Conservation (phyloP, 495 filamentous ascomycete genomes). For the Penicillium ochrochloron region DNA sequence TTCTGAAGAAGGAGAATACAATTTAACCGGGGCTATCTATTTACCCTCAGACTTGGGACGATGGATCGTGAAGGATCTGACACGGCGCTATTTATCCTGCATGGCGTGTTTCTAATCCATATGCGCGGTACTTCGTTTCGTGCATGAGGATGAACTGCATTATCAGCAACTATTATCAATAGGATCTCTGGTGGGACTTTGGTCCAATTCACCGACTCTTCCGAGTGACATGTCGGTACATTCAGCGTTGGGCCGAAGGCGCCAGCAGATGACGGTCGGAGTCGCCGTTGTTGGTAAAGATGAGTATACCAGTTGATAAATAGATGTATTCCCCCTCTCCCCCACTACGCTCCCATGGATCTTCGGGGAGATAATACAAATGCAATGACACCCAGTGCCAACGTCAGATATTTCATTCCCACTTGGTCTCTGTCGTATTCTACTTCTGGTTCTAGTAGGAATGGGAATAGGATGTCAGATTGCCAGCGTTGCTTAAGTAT, state of each 20-base stretch:
- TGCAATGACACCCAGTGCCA: slow-evolving; percentile 4
- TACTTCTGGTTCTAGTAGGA: background rate
- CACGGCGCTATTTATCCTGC: background rate
- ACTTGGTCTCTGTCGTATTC: background rate
- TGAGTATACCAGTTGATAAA: background rate
- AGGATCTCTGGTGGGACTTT: background rate
- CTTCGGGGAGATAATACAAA: background rate
- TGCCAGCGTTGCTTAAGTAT: background rate
- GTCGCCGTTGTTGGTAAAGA: background rate
- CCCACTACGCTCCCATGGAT: no score
- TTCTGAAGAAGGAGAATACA: background rate
- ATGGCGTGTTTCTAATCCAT: background rate
- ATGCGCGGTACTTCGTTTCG: background rate
- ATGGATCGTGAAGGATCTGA: background rate
- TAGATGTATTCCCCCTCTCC: background rate
- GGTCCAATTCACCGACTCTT: slow-evolving; percentile 12
- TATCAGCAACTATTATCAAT: background rate
- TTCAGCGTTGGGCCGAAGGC: background rate
- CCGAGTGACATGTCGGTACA: background rate
- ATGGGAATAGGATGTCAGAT: background rate
- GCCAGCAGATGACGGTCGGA: background rate
- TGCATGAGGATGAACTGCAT: background rate
- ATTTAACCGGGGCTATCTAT: background rate
- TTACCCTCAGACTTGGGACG: background rate
- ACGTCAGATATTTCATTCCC: background rate